phyloP scores from a whole-genome alignment of 225 moss, liverwort and hornwort species.

The Polytrichum formosum region DNA sequence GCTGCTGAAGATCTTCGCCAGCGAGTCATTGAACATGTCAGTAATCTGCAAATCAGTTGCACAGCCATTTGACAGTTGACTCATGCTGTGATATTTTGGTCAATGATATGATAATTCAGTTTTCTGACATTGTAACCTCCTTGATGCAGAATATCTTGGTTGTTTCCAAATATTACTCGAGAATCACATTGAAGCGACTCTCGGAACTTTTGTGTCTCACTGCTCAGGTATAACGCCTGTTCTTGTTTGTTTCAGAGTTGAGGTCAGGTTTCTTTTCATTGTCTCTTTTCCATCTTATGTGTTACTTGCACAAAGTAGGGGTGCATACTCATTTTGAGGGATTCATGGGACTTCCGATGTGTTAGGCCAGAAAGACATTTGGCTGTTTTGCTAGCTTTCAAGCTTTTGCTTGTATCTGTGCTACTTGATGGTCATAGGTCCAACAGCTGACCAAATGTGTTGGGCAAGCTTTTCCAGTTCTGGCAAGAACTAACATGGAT shows the following conservation, averaged over 20 bases:
- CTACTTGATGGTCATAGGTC: too few species aligned
- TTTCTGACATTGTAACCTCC: not conserved
- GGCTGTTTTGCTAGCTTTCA: not conserved
- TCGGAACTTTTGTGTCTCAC: slow-evolving; percentile 92
- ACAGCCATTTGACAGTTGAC: too few species aligned
- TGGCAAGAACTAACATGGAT: too few species aligned
- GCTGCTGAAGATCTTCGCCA: slow-evolving; percentile 88
- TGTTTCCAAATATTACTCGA: slow-evolving; percentile 96
- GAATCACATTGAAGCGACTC: slow-evolving; percentile 86
- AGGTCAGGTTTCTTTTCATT: not conserved
- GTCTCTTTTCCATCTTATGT: not conserved
- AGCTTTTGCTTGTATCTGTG: slow-evolving; percentile 4
- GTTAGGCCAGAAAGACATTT: not conserved
- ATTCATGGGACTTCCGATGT: not conserved
- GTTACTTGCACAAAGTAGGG: not conserved
- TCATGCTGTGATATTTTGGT: too few species aligned
- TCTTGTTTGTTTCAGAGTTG: not conserved
- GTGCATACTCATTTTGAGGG: not conserved
- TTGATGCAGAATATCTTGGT: slow-evolving; percentile 89
- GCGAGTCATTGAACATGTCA: slow-evolving; percentile 96
- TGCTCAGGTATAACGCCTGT: slow-evolving; percentile 24
- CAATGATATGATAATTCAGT: too few species aligned
- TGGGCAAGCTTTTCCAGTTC: too few species aligned
- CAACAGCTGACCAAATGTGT: too few species aligned
- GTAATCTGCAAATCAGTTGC: slow-evolving; percentile 7